These are phyloP conservation scores for Cercospora nicotianae DNA, from an alignment of 2,329 filamentous ascomycete genomes.

Conservation along the genomic window DNA sequence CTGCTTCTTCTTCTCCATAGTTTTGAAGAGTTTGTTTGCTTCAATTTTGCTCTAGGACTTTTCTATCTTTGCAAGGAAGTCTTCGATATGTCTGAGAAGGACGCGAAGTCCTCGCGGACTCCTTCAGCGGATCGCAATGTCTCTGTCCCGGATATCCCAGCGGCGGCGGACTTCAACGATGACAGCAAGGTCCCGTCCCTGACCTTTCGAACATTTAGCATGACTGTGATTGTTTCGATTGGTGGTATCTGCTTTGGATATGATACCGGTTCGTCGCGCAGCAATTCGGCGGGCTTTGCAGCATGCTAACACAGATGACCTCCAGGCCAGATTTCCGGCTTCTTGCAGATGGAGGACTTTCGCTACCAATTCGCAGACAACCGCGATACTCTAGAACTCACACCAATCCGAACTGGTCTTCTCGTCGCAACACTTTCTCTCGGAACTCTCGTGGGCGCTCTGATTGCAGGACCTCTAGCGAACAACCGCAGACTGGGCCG, in stretches of 20 bases:
- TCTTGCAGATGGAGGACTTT: slow-evolving; percentile 60
- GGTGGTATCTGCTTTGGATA: slow-evolving; percentile 40
- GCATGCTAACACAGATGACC: slow-evolving; percentile 41
- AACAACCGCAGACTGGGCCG: slow-evolving; percentile 58
- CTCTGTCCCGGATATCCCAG: slow-evolving; percentile 2
- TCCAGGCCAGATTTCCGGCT: slow-evolving; percentile 60
- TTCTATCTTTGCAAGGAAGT: not conserved
- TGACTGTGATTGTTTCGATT: slow-evolving; percentile 36
- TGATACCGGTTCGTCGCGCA: slow-evolving; percentile 24
- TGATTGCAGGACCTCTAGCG: slow-evolving; percentile 58
- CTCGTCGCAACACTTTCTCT: slow-evolving; percentile 60
- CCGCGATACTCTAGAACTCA: slow-evolving; percentile 44
- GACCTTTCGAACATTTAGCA: slow-evolving; percentile 31
- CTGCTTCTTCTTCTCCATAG: not conserved
- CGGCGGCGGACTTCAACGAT: slow-evolving; percentile 22
- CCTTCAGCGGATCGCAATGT: slow-evolving; percentile 7
- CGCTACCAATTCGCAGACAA: slow-evolving; percentile 54
- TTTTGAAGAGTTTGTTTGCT: not conserved
- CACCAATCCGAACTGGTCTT: slow-evolving; percentile 59
- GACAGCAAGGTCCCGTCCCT: slow-evolving; percentile 21
- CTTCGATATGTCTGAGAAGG: slow-evolving; percentile 9
- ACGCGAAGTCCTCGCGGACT: slow-evolving; percentile 12
- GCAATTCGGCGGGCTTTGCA: not conserved
- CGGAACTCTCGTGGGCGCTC: slow-evolving; percentile 58
- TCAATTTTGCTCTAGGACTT: not conserved